Evolutionary conservation across 352 stramenopile genomes (phyloP).

Genomic region (Pythium grandisporangium): DNA sequence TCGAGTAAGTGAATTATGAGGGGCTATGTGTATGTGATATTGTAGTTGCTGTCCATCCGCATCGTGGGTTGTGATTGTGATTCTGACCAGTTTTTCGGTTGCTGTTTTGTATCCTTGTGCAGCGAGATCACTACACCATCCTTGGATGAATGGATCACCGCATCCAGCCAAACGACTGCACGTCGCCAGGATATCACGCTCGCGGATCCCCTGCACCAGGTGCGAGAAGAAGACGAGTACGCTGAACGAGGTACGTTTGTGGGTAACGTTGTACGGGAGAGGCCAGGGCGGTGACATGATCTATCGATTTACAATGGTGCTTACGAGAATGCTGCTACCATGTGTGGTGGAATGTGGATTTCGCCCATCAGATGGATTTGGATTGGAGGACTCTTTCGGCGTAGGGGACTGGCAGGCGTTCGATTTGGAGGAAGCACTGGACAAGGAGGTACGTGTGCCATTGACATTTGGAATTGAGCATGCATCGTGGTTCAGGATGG

Average conservation of each 20-base stretch:
- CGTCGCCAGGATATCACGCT: conserved; percentile 83
- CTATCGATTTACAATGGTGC: background rate
- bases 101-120: conserved; percentile 4
- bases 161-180: conserved; percentile 65
- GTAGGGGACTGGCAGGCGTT: conserved; percentile 76
- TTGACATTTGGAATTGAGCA: no score
- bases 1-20: conserved; percentile 45
- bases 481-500: no score
- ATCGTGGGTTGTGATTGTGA: no score
- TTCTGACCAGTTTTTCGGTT: no score
- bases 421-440: conserved; percentile 62
- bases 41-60: no score
- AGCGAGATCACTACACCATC: conserved; percentile 56
- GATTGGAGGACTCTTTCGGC: conserved; percentile 69
- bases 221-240: conserved; percentile 39
- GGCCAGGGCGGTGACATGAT: background rate
- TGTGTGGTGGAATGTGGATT: no score
- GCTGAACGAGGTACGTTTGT: conserved; percentile 31
- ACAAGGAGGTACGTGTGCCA: conserved; percentile 18
- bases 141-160: conserved; percentile 74
- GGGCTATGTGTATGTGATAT: background rate
- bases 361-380: conserved; percentile 68
- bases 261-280: background rate
- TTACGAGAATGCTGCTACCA: no score
- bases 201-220: conserved; percentile 43